Evolutionary conservation across 2,329 filamentous ascomycete genomes (phyloP).

Genomic region (Achaetomium macrosporum): DNA sequence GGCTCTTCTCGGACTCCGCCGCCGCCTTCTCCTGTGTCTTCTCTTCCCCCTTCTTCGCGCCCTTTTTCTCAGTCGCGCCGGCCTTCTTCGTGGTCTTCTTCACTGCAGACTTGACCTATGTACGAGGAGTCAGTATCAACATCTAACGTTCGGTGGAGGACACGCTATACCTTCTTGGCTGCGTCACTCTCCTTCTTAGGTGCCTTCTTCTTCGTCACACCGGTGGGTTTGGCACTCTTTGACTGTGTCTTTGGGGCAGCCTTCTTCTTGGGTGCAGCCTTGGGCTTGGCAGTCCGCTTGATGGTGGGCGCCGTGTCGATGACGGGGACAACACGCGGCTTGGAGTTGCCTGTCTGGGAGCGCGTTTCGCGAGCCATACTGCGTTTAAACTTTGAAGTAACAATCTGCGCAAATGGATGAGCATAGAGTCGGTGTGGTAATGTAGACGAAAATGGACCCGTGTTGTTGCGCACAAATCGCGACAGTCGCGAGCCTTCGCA

Average conservation of each 20-base stretch:
- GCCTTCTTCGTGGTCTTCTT: slow-evolving; percentile 28
- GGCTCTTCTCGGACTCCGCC: slow-evolving; percentile 15
- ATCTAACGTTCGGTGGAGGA: too few relatives aligned
- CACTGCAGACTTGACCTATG: slow-evolving; percentile 29
- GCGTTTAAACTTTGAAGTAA: neutral
- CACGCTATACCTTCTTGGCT: slow-evolving; percentile 28
- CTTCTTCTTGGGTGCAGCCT: slow-evolving; percentile 20
- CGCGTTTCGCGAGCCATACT: slow-evolving; percentile 47
- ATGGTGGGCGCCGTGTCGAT: slow-evolving; percentile 44
- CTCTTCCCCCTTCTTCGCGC: slow-evolving; percentile 23
- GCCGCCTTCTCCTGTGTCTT: slow-evolving; percentile 24
- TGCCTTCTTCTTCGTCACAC: slow-evolving; percentile 35
- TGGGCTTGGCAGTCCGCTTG: slow-evolving; percentile 33
- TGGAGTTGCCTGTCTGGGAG: slow-evolving; percentile 47
- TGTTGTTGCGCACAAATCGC: slow-evolving; percentile 1
- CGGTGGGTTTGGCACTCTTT: slow-evolving; percentile 29
- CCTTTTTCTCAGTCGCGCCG: slow-evolving; percentile 19
- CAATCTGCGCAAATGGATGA: slow-evolving; percentile 2
- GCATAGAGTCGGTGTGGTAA: neutral
- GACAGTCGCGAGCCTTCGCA: neutral
- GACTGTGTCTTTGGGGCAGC: slow-evolving; percentile 23
- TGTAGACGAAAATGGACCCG: neutral
- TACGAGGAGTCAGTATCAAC: neutral
- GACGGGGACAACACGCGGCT: slow-evolving; percentile 45
- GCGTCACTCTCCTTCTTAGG: slow-evolving; percentile 32